These are phyloP conservation scores for Psophocarpus tetragonolobus DNA, from an alignment of 306 rosid genomes.

Conservation along the genomic window DNA sequence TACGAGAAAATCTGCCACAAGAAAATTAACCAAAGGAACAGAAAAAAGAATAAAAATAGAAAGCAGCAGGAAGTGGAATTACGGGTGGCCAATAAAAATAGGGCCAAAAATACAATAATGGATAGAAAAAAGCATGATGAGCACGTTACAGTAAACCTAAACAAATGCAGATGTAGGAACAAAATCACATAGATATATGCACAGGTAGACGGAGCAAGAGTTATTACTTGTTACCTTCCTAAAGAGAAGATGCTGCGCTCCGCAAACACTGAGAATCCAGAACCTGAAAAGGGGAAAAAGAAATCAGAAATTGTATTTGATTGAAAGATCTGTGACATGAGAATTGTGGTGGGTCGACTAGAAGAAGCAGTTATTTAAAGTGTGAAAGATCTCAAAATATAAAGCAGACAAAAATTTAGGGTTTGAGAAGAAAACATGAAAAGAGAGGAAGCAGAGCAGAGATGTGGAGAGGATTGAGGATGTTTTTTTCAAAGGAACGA, in stretches of 20 bases:
- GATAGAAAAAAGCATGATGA: neutral
- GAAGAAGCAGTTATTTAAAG: neutral
- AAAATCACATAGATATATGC: neutral
- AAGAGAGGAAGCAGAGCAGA: constrained; percentile 21
- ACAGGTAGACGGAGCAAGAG: constrained; percentile 19
- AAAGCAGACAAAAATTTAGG: constrained; percentile 40
- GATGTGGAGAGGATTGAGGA: constrained; percentile 29
- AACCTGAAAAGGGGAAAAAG: constrained; percentile 45
- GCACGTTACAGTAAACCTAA: neutral
- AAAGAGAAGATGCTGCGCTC: constrained; percentile 25
- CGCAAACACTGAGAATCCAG: constrained; percentile 18
- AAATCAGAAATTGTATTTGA: constrained; percentile 14
- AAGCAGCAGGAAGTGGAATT: constrained; percentile 7
- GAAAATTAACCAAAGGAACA: constrained; percentile 16
- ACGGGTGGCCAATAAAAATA: neutral
- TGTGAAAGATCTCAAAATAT: constrained; percentile 28
- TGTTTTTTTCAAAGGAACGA: constrained; percentile 33
- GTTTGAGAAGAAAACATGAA: constrained; percentile 28
- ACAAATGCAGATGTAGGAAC: constrained; percentile 36
- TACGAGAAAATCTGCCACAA: neutral
- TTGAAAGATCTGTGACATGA: constrained; percentile 40
- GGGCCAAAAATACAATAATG: neutral
- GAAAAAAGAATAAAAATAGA: neutral
- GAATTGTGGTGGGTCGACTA: constrained; percentile 20
- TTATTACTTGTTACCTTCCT: constrained; percentile 37